Conservation (phyloP, 116 monocot species). For the Dioscorea cayenensis region DNA sequence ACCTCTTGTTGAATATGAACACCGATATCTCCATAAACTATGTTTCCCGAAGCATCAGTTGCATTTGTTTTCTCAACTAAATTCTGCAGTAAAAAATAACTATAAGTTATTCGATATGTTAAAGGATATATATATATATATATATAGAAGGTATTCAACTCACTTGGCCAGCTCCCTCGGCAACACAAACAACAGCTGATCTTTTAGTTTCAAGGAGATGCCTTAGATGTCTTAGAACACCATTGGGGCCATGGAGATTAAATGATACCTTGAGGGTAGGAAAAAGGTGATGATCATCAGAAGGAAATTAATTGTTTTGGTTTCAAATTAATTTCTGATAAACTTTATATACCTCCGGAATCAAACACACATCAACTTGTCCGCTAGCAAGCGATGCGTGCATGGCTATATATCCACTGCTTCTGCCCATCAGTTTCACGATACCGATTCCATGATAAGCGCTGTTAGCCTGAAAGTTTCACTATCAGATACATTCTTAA, state of each 20-base stretch:
- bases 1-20: constrained; percentile 58
- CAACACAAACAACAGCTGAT: constrained; percentile 55
- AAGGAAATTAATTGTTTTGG: not conserved
- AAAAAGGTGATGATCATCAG: not conserved
- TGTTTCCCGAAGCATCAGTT: constrained; percentile 51
- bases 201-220: constrained; percentile 43
- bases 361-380: constrained; percentile 60
- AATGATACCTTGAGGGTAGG: constrained; percentile 40
- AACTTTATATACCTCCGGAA: constrained; percentile 46
- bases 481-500: no score
- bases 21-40: constrained; percentile 47
- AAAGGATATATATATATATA: not conserved
- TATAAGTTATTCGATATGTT: not conserved
- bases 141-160: not conserved
- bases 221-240: constrained; percentile 43
- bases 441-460: constrained; percentile 67
- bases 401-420: constrained; percentile 69
- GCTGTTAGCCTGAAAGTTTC: constrained; percentile 34
- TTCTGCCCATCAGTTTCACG: constrained; percentile 66
- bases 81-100: constrained; percentile 16
- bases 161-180: constrained; percentile 70
- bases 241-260: constrained; percentile 46
- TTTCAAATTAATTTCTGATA: not conserved
- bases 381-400: constrained; percentile 71
- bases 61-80: constrained; percentile 39